A percentile compares a stretch with the other conserved stretches of the same genome.
These are phyloP conservation scores for Globomyces pollinis-pini DNA, from an alignment of 192 early-diverging fungal genomes.

Conservation along the genomic window DNA sequence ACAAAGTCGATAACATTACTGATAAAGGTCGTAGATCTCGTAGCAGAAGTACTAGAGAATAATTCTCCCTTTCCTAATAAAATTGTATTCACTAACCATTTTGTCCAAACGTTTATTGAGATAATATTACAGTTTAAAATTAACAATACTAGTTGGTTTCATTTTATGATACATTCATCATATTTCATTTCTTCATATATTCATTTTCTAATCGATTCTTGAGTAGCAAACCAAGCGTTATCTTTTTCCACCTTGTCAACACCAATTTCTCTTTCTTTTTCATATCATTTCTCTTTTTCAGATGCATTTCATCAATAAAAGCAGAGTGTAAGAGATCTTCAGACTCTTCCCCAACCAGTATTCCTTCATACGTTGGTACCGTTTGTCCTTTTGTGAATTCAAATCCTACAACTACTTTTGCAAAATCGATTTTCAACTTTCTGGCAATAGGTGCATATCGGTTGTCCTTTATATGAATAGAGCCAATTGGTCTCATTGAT, in stretches of 20 bases:
- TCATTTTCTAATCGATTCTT: conserved; percentile 46
- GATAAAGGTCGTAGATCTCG: neutral
- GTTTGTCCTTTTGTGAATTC: conserved; percentile 55
- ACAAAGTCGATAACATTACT: conserved; percentile 12
- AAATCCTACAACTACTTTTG: conserved; percentile 77
- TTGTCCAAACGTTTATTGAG: no score
- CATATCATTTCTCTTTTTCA: conserved; percentile 6
- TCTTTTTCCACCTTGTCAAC: conserved; percentile 44
- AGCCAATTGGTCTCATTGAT: conserved; percentile 77
- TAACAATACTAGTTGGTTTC: no score
- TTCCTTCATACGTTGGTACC: conserved; percentile 56
- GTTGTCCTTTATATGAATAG: conserved; percentile 53
- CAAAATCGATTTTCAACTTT: conserved; percentile 71
- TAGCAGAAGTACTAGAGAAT: neutral
- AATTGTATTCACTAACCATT: neutral
- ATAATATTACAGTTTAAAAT: no score
- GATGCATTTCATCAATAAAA: conserved; percentile 16
- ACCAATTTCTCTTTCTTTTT: conserved; percentile 37
- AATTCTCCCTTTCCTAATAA: neutral
- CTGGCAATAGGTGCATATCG: conserved; percentile 42
- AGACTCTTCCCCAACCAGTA: conserved; percentile 58
- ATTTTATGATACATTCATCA: no score
- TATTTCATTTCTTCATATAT: no score
- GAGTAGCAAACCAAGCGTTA: conserved; percentile 44
- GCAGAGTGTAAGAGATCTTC: conserved; percentile 17